These are phyloP conservation scores for Phytophthora citrophthora DNA, from an alignment of 352 stramenopile species.

Conservation along the genomic window DNA sequence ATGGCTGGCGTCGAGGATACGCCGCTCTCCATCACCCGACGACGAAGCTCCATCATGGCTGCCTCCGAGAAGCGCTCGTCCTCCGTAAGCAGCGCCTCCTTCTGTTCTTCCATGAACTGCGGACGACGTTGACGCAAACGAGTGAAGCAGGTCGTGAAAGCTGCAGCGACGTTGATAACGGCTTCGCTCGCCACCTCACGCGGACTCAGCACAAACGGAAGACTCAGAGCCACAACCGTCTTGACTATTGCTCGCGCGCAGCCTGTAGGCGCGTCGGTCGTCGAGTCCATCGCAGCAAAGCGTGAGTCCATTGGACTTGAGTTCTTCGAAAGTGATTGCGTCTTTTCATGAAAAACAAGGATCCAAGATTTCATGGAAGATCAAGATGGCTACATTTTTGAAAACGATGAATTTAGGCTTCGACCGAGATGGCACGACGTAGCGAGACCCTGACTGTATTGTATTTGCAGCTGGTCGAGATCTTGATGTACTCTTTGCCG, in stretches of 20 bases:
- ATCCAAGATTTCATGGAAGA: conserved; percentile 28
- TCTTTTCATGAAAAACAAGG: conserved; percentile 21
- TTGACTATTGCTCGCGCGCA: conserved; percentile 32
- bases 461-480: conserved; percentile 68
- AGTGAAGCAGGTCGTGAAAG: conserved; percentile 57
- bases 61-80: conserved; percentile 55
- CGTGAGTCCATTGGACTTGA: conserved; percentile 26
- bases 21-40: conserved; percentile 64
- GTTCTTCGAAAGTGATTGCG: conserved; percentile 25
- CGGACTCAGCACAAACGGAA: conserved; percentile 35
- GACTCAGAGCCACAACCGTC: conserved; percentile 32
- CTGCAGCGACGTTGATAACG: conserved; percentile 21
- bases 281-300: conserved; percentile 47
- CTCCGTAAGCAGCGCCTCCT: conserved; percentile 69
- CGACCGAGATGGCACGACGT: conserved; percentile 49
- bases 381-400: conserved; percentile 7
- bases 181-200: conserved; percentile 46
- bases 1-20: conserved; percentile 5
- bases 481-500: conserved; percentile 72
- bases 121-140: conserved; percentile 41
- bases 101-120: conserved; percentile 79
- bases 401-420: conserved; percentile 7
- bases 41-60: conserved; percentile 73
- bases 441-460: conserved; percentile 69
- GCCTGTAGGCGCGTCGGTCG: conserved; percentile 12